phyloP scores from a whole-genome alignment of 2,329 filamentous ascomycete species.

The Fusarium lateritium region DNA sequence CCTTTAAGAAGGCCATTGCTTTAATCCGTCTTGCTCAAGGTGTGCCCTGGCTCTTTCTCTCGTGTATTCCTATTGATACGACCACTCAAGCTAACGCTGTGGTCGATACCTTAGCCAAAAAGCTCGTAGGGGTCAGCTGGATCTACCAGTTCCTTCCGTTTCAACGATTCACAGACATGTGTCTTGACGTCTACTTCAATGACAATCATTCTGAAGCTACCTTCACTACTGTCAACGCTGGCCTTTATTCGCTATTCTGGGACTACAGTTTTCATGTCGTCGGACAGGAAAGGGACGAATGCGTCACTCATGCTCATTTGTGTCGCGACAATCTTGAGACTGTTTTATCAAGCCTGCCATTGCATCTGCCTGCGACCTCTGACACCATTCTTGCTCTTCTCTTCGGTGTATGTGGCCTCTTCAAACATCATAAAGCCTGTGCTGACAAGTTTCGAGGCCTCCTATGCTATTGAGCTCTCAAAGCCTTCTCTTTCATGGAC shows the following conservation, averaged over 20 bases:
- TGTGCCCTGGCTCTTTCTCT: too few relatives aligned
- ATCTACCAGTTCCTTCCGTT: constrained; percentile 34
- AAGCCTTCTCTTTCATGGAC: too few relatives aligned
- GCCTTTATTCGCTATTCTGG: constrained; percentile 48
- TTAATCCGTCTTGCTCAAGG: too few relatives aligned
- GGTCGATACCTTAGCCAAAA: not conserved
- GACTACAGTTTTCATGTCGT: constrained; percentile 22
- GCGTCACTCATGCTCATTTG: constrained; percentile 31
- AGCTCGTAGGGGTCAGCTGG: not conserved
- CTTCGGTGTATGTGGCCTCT: not conserved
- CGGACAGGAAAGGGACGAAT: constrained; percentile 39
- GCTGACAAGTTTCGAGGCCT: too few relatives aligned
- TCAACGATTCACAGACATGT: constrained; percentile 39
- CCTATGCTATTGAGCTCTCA: too few relatives aligned
- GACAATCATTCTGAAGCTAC: constrained; percentile 47
- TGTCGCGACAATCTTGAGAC: constrained; percentile 51
- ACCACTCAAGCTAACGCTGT: not conserved
- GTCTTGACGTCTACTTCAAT: constrained; percentile 43
- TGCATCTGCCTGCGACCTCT: constrained; percentile 47
- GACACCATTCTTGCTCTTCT: constrained; percentile 22
- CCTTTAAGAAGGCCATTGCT: too few relatives aligned
- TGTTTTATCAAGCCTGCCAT: constrained; percentile 46
- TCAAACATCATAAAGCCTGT: constrained; percentile 32
- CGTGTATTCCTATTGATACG: too few relatives aligned
- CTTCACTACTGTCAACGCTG: constrained; percentile 51